Evolutionary conservation across 2,329 filamentous ascomycete genomes (phyloP).

Genomic region (Chaetomiaceae sp.): DNA sequence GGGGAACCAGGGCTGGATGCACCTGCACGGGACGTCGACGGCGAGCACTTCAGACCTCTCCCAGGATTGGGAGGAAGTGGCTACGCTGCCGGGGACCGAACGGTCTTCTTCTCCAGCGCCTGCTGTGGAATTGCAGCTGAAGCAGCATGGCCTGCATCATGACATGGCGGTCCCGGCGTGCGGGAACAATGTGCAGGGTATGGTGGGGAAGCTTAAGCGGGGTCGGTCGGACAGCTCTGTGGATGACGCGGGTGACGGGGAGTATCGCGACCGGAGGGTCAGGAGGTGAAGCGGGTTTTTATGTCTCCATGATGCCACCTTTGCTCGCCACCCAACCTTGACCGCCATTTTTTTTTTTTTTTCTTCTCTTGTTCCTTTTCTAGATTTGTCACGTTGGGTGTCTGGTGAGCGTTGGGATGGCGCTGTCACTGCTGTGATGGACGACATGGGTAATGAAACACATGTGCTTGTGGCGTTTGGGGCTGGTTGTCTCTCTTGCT

Average conservation of each 20-base stretch:
- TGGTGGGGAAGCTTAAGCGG: constrained; percentile 4
- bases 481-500: too few species aligned
- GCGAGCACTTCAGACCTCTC: constrained; percentile 11
- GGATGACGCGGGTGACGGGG: neutral
- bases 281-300: neutral
- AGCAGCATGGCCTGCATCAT: too few species aligned
- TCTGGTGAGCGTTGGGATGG: too few species aligned
- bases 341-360: too few species aligned
- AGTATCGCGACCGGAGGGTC: neutral
- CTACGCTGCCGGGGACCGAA: neutral
- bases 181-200: neutral
- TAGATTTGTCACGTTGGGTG: too few species aligned
- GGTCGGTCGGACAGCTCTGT: constrained; percentile 4
- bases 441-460: too few species aligned
- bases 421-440: too few species aligned
- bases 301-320: too few species aligned
- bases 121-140: neutral
- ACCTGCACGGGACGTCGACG: neutral
- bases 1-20: constrained; percentile 8
- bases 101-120: neutral
- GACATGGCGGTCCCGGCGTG: neutral
- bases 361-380: too few species aligned
- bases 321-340: too few species aligned
- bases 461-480: too few species aligned
- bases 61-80: constrained; percentile 20